phyloP scores from a whole-genome alignment of 2,329 filamentous ascomycete species.

The Rugonectria rugulosa region DNA sequence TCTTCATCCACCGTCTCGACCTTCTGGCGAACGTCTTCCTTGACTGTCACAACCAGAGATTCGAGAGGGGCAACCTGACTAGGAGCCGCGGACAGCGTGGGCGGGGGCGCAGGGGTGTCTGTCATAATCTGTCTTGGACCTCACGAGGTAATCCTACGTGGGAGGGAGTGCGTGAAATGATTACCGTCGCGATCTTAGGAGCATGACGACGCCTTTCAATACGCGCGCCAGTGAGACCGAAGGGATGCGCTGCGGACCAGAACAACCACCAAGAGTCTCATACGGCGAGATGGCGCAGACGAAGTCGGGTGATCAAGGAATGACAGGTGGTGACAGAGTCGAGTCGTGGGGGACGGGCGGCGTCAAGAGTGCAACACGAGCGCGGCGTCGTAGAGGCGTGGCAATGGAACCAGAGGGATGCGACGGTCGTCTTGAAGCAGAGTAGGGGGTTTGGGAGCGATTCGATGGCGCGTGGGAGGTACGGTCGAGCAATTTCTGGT shows the following conservation, averaged over 20 bases:
- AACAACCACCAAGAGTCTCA: constrained; percentile 32
- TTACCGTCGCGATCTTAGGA: constrained; percentile 62
- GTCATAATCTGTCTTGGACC: constrained; percentile 66
- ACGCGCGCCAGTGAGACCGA: constrained; percentile 48
- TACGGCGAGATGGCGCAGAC: constrained; percentile 26
- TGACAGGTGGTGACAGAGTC: constrained; percentile 29
- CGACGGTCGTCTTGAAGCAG: constrained; percentile 19
- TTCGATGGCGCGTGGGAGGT: constrained; percentile 32
- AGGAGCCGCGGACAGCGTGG: constrained; percentile 63
- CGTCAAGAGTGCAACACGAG: constrained; percentile 32
- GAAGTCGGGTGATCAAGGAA: constrained; percentile 15
- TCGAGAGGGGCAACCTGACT: constrained; percentile 58
- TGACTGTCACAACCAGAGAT: constrained; percentile 42
- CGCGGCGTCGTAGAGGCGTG: constrained; percentile 25
- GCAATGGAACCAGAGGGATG: constrained; percentile 15
- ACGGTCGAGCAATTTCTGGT: constrained; percentile 38
- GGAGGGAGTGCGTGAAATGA: constrained; percentile 49
- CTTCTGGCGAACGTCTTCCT: constrained; percentile 53
- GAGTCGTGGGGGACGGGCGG: constrained; percentile 22
- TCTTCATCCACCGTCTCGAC: constrained; percentile 71
- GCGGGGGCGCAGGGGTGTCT: constrained; percentile 62
- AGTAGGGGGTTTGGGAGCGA: constrained; percentile 27
- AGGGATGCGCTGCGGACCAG: constrained; percentile 28
- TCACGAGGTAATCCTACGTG: constrained; percentile 49
- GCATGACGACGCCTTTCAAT: constrained; percentile 65